Conservation (phyloP, 768 basidiomycete species). For the Coprinopsis cinerea region DNA sequence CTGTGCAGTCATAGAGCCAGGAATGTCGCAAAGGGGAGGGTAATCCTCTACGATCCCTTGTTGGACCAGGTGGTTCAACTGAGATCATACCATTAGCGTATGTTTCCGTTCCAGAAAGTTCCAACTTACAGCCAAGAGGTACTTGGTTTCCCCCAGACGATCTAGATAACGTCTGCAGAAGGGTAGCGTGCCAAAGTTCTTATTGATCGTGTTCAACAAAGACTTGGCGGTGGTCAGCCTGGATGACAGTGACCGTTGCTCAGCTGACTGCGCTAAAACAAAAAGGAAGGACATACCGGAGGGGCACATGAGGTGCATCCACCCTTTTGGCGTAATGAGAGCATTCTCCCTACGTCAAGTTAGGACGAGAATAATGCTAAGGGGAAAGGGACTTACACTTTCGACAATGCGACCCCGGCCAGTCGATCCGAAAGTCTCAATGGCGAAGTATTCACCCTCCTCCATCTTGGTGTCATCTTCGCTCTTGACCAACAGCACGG, state of each 20-base stretch:
- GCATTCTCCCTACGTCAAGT: conserved; percentile 66
- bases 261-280: neutral
- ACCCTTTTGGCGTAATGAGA: conserved; percentile 84
- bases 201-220: conserved; percentile 81
- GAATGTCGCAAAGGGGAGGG: conserved; percentile 84
- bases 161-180: conserved; percentile 96
- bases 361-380: conserved; percentile 2
- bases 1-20: conserved; percentile 91
- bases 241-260: conserved; percentile 9
- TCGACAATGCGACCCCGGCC: conserved; percentile 87
- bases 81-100: conserved; percentile 5
- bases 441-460: conserved; percentile 98
- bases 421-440: conserved; percentile 98
- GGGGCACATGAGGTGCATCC: conserved; percentile 65
- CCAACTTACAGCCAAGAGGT: conserved; percentile 73
- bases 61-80: conserved; percentile 87
- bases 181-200: conserved; percentile 90
- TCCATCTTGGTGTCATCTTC: conserved; percentile 96
- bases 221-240: conserved; percentile 84
- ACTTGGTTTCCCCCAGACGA: conserved; percentile 86
- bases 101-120: neutral
- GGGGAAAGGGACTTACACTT: conserved; percentile 39
- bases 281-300: conserved; percentile 49
- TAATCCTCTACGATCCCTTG: conserved; percentile 90
- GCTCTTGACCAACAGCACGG: conserved; percentile 83